Base-by-base conservation (phyloP, 2,329 filamentous ascomycete species). In the Corinectria fuckeliana region DNA sequence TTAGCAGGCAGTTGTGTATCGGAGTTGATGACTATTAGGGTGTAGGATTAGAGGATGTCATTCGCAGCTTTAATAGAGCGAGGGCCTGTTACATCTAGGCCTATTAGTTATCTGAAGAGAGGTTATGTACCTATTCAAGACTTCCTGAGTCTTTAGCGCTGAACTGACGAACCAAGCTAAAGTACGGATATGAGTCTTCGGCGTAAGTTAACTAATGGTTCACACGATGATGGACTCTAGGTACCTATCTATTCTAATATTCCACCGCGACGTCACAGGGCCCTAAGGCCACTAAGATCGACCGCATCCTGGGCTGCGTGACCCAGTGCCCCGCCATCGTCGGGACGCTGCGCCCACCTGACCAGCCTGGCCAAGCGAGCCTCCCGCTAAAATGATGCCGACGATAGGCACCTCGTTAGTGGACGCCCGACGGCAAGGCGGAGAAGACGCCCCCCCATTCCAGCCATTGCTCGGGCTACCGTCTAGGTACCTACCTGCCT, bases 161-260 rank as follows among this genome's bases (percentile, higher is more conserved):
- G n/a, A n/a, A n/a, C n/a, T n/a, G n/a, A n/a, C n/a, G n/a, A n/a
- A n/a, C n/a, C n/a, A n/a, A n/a, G n/a, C 47, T 32, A 32, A 14
- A 16, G 30, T 34, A n/a, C n/a, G 39, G n/a, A n/a, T 38, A 30
- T 58, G 55, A 58, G 49, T 58, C 55, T 58, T 58, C 54, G 54
- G 54, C 54, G 47, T 51, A 16, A n/a, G n/a, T n/a, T n/a, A n/a
- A n/a, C 7, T n/a, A 3, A 32, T 9, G 14, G 30, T n/a, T n/a
- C n/a, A n/a, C 14, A 32, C 30, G n/a, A 32, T 11, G 14, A 30
- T 13, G 28, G 28, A 14, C 28, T 14, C 28, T 30, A 30, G 14
- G 11, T 13, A 30, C 5, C 30, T 14, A 14, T 13, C 14, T 6
- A 14, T 32, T 13, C 14, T 6, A 14, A 13, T 42, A 25, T 26